Conservation (phyloP, 768 basidiomycete genomes). For the Termitomyces sp. region DNA sequence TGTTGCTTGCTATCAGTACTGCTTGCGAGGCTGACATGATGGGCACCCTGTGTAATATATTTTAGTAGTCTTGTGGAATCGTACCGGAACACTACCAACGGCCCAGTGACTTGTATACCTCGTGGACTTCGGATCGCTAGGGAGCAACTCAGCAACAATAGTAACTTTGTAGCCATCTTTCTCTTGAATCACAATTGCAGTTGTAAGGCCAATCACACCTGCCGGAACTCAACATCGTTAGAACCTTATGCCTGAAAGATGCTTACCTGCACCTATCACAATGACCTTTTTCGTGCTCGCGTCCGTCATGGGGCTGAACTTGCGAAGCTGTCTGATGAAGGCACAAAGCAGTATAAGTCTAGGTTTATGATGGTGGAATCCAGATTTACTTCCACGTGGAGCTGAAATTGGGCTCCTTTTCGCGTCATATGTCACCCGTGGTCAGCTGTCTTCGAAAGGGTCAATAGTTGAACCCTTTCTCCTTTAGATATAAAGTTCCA, state of each 20-base stretch:
- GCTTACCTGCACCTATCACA: conserved; percentile 32
- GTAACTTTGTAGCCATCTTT: conserved; percentile 58
- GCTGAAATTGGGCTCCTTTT: not conserved
- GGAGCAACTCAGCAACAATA: conserved; percentile 66
- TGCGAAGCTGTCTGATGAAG: not conserved
- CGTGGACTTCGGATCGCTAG: conserved; percentile 63
- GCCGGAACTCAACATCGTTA: not conserved
- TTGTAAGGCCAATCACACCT: conserved; percentile 78
- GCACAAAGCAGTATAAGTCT: not conserved
- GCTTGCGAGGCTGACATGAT: conserved; percentile 60
- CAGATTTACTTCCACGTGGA: not conserved
- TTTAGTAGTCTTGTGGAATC: not conserved
- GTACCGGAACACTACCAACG: conserved; percentile 34
- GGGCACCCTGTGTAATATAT: conserved; percentile 57
- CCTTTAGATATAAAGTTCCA: not conserved
- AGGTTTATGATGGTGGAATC: not conserved
- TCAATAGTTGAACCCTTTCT: not conserved
- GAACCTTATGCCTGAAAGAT: not conserved
- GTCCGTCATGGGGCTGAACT: conserved; percentile 3
- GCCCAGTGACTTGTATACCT: conserved; percentile 83
- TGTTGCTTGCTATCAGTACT: conserved; percentile 45
- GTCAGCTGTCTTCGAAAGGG: not conserved
- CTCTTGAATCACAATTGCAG: conserved; percentile 67
- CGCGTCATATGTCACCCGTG: not conserved
- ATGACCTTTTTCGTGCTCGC: conserved; percentile 20